These are phyloP conservation scores for Arachis monticola DNA, from an alignment of 331 rosid genomes.

Conservation along the genomic window DNA sequence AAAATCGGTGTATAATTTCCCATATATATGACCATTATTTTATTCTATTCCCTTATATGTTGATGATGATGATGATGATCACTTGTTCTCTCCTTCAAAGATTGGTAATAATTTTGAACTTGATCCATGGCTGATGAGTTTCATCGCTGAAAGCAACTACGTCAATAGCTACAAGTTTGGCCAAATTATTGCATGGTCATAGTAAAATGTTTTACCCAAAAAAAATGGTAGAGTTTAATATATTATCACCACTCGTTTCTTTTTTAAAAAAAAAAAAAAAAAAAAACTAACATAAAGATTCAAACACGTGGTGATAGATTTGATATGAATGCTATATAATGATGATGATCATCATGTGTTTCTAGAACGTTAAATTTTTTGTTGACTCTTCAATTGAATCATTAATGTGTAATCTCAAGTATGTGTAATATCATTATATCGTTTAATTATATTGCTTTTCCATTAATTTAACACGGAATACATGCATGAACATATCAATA, in stretches of 20 bases:
- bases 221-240: constrained; percentile 1
- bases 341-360: background rate
- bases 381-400: background rate
- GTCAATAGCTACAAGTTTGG: constrained; percentile 27
- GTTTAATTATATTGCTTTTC: no score
- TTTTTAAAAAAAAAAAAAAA: background rate
- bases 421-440: no score
- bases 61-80: background rate
- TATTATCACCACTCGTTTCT: constrained; percentile 18
- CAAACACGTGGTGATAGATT: background rate
- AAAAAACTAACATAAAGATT: background rate
- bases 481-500: no score
- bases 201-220: constrained; percentile 25
- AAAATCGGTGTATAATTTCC: background rate
- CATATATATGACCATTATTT: background rate
- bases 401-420: no score
- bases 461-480: no score
- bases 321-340: background rate
- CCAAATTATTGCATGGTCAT: constrained; percentile 38
- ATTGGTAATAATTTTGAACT: background rate
- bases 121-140: background rate
- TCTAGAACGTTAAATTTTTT: background rate
- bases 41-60: no score
- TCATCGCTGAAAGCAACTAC: constrained; percentile 18
- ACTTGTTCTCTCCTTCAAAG: background rate